Percentiles rank a stretch among this genome's conserved stretches.
Evolutionary conservation across 108 stramenopile species (phyloP).

Genomic region (Schizochytrium sp.): DNA sequence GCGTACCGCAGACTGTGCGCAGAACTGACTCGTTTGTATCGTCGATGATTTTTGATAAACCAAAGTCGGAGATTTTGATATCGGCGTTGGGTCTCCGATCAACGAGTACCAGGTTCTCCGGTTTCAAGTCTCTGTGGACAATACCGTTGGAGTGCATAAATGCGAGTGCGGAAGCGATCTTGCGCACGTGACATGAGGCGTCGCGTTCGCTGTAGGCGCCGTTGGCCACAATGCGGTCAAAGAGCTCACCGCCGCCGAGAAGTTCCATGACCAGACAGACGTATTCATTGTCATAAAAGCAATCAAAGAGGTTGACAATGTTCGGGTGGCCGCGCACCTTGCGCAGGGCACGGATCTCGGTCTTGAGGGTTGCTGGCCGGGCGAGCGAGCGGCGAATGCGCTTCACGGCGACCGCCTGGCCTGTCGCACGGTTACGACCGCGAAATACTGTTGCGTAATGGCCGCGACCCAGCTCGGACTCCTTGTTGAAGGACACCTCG

Average conservation of each 20-base stretch:
- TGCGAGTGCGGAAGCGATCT: constrained; percentile 55
- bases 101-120: constrained; percentile 62
- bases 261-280: constrained; percentile 66
- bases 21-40: not conserved
- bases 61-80: constrained; percentile 67
- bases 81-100: constrained; percentile 2
- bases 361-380: not conserved
- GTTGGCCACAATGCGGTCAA: constrained; percentile 44
- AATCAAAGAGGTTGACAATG: constrained; percentile 62
- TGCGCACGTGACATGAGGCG: constrained; percentile 49
- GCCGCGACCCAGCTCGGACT: not conserved
- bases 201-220: constrained; percentile 43
- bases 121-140: constrained; percentile 75
- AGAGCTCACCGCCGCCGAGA: constrained; percentile 60
- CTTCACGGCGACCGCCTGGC: constrained; percentile 10
- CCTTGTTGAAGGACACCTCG: not conserved
- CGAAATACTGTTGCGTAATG: not conserved
- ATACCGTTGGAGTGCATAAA: constrained; percentile 67
- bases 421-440: not conserved
- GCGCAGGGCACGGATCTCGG: not conserved
- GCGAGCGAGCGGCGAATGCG: not conserved
- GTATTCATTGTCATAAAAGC: constrained; percentile 55
- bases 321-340: constrained; percentile 48
- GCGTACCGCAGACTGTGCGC: constrained; percentile 33
- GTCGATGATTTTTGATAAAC: constrained; percentile 37